These are phyloP conservation scores for Stromatinia cepivora DNA, from an alignment of 2,329 filamentous ascomycete genomes.

Conservation along the genomic window DNA sequence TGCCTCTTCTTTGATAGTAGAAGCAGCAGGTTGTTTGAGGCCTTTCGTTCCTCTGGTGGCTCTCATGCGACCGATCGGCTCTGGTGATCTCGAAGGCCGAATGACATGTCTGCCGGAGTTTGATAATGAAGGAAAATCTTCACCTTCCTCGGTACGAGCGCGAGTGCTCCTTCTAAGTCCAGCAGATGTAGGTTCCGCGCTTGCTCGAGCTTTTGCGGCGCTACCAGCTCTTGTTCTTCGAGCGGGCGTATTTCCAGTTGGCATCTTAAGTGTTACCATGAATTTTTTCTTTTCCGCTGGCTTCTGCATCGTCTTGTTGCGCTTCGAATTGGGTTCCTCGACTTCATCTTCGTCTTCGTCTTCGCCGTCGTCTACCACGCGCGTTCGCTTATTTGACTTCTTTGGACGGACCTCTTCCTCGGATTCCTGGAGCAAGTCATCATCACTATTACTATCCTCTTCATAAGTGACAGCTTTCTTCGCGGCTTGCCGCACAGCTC, in stretches of 20 bases:
- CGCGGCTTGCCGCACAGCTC: slow-evolving; percentile 51
- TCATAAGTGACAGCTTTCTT: slow-evolving; percentile 50
- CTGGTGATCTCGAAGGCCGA: slow-evolving; percentile 56
- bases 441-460: slow-evolving; percentile 47
- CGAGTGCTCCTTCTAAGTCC: slow-evolving; percentile 37
- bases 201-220: slow-evolving; percentile 33
- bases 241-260: slow-evolving; percentile 23
- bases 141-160: slow-evolving; percentile 48
- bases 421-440: slow-evolving; percentile 41
- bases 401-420: slow-evolving; percentile 30
- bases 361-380: slow-evolving; percentile 34
- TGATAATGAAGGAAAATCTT: slow-evolving; percentile 59
- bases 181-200: slow-evolving; percentile 36
- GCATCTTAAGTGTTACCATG: slow-evolving; percentile 39
- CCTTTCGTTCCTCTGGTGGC: slow-evolving; percentile 38
- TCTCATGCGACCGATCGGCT: slow-evolving; percentile 45
- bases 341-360: slow-evolving; percentile 35
- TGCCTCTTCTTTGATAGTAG: slow-evolving; percentile 41
- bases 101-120: slow-evolving; percentile 60
- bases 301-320: slow-evolving; percentile 13
- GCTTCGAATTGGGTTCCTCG: slow-evolving; percentile 20
- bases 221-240: slow-evolving; percentile 38
- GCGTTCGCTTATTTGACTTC: slow-evolving; percentile 35
- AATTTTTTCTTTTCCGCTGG: slow-evolving; percentile 23
- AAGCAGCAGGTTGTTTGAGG: slow-evolving; percentile 35